Evolutionary conservation across 176 grass and related monocot species (phyloP).

Genomic region (Zea luxurians): DNA sequence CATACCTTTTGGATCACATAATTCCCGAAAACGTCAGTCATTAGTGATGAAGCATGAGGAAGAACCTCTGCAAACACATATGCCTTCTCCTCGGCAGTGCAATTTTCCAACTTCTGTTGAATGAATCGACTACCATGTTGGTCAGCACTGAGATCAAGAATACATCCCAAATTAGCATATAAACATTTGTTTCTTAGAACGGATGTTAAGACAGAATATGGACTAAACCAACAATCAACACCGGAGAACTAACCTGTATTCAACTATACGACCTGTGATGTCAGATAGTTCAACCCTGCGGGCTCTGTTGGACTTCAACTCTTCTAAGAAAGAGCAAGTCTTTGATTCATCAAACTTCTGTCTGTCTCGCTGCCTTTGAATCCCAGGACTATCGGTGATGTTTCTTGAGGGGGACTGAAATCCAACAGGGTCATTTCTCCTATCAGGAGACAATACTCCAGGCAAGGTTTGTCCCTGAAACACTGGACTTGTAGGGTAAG

Average conservation of each 20-base stretch:
- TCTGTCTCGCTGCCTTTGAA: slow-evolving; percentile 46
- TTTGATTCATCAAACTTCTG: slow-evolving; percentile 70
- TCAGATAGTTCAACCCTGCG: slow-evolving; percentile 81
- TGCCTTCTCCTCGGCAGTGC: slow-evolving; percentile 83
- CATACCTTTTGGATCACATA: slow-evolving; percentile 99
- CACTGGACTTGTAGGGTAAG: slow-evolving; percentile 57
- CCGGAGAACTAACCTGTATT: slow-evolving; percentile 75
- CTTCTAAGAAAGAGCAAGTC: slow-evolving; percentile 77
- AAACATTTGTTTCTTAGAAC: slow-evolving; percentile 14
- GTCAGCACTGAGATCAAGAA: slow-evolving; percentile 67
- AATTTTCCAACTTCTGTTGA: slow-evolving; percentile 95
- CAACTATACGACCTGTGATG: slow-evolving; percentile 74
- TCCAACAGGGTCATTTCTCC: slow-evolving; percentile 59
- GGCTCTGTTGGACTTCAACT: slow-evolving; percentile 76
- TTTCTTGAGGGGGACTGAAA: slow-evolving; percentile 53
- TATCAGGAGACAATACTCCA: slow-evolving; percentile 51
- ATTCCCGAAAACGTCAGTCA: slow-evolving; percentile 98
- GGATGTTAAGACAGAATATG: slow-evolving; percentile 20
- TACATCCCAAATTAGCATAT: slow-evolving; percentile 1
- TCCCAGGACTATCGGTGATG: slow-evolving; percentile 42
- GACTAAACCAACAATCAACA: slow-evolving; percentile 27
- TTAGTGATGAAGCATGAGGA: slow-evolving; percentile 79
- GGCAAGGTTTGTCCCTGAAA: slow-evolving; percentile 54
- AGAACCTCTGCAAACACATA: slow-evolving; percentile 88
- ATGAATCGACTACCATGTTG: slow-evolving; percentile 99